Evolutionary conservation across 306 rosid genomes (phyloP).

Genomic region (Malus orientalis): DNA sequence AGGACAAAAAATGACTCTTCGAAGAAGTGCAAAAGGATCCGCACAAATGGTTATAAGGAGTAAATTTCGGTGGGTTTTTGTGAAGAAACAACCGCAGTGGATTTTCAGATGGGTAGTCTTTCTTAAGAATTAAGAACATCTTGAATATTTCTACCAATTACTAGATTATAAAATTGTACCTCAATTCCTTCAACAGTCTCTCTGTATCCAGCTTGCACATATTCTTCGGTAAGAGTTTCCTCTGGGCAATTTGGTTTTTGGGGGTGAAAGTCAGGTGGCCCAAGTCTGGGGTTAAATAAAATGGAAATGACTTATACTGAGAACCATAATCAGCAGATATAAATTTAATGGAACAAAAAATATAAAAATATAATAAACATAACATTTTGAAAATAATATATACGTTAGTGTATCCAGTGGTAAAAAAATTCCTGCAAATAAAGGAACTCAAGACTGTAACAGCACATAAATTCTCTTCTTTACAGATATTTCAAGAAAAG

Average conservation of each 20-base stretch:
- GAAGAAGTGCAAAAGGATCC: neutral
- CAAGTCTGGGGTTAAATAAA: conserved; percentile 55
- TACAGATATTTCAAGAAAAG: neutral
- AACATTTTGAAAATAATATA: neutral
- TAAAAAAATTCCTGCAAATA: neutral
- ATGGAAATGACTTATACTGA: conserved; percentile 5
- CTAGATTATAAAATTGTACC: conserved; percentile 30
- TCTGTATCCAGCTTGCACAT: conserved; percentile 70
- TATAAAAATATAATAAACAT: neutral
- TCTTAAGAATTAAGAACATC: neutral
- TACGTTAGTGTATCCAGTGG: neutral
- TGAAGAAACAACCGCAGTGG: neutral
- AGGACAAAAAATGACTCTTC: too few relatives aligned
- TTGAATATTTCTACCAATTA: neutral
- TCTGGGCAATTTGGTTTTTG: conserved; percentile 80
- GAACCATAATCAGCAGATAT: neutral
- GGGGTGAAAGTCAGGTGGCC: conserved; percentile 86
- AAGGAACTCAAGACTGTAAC: neutral
- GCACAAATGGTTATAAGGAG: neutral
- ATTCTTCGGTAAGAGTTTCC: conserved; percentile 82
- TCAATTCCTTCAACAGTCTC: conserved; percentile 91
- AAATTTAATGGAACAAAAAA: neutral
- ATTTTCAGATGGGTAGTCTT: neutral
- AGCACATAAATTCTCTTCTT: neutral
- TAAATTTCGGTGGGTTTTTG: neutral